Evolutionary conservation across 495 filamentous ascomycete species (phyloP), one percentile per base, ranked within the genome.

Genomic region (Podospora anserina): DNA sequence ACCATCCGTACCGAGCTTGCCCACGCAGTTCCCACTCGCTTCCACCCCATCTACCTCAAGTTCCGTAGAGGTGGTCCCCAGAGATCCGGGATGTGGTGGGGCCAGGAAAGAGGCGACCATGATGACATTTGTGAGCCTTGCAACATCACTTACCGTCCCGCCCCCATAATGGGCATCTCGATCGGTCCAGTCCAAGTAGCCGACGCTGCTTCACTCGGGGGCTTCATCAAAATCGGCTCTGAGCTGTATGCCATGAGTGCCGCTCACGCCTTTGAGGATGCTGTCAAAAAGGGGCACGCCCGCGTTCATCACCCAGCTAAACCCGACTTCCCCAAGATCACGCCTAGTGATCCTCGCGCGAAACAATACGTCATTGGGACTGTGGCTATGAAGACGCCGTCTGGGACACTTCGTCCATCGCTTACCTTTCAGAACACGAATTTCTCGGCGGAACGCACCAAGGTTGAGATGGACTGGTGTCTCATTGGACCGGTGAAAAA

Each of bases 391-490:
- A 64, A 28, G 15, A 34, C 67, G 15, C 20, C 32, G 9, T n/a
- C 32, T 2, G 67, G 64, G 9, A 62, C 58, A 30, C 23, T 65
- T 13, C 54, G 67, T 39, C 61, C 67, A 16, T 72, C 67, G 32
- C 19, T 67, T n/a, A 69, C 67, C 7, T 72, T 72, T 53, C 54
- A 54, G 27, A 55, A 63, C 1, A 62, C n/a, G 5, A 18, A n/a
- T 13, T n/a, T 67, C 5, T 6, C 61, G 9, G 4, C 15, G 4
- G 13, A 67, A 0, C 20, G 16, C 27, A 66, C 44, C 26, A 18
- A 32, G 32, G 67, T 72, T 13, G 70, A 69, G 64, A 66, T 72
- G 67, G 70, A 72, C 18, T 72, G 55, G 30, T 72, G 64, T 30
- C 28, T 69, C 53, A 69, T 69, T 13, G 67, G 70, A 9, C 64